phyloP scores from a whole-genome alignment of 139 green algal species.

The Microglena sp. region DNA sequence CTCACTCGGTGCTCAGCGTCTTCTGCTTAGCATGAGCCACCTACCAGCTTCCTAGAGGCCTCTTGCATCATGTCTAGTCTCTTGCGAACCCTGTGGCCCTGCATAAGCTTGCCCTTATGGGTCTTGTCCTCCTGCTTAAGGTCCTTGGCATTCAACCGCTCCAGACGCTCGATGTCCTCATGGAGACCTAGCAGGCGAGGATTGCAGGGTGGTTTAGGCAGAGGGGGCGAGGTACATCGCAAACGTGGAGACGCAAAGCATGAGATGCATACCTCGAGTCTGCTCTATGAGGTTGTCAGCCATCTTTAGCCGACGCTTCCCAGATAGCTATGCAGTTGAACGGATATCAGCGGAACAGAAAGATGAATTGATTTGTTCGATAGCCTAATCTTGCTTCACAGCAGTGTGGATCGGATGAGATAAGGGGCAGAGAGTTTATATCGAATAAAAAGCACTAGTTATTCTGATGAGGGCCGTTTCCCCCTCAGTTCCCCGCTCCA shows the following conservation, averaged over 20 bases:
- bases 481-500: too few relatives aligned
- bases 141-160: slow-evolving; percentile 75
- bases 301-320: too few relatives aligned
- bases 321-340: too few relatives aligned
- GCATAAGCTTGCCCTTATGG: slow-evolving; percentile 66
- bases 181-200: slow-evolving; percentile 43
- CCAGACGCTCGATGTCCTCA: slow-evolving; percentile 86
- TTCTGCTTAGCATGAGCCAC: slow-evolving; percentile 14
- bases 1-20: too few relatives aligned
- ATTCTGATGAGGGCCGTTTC: too few relatives aligned
- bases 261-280: slow-evolving; percentile 52
- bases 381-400: too few relatives aligned
- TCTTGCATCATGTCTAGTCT: slow-evolving; percentile 75
- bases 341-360: too few relatives aligned
- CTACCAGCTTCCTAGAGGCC: slow-evolving; percentile 62
- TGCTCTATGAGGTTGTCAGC: slow-evolving; percentile 83
- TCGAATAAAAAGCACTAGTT: too few relatives aligned
- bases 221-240: background rate
- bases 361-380: too few relatives aligned
- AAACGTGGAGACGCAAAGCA: background rate
- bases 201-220: background rate
- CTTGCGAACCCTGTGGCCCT: slow-evolving; percentile 68
- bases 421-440: too few relatives aligned
- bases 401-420: too few relatives aligned
- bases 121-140: slow-evolving; percentile 63